Base-by-base conservation (phyloP, 2,329 filamentous ascomycete species). In the Elsinoe ampelina region DNA sequence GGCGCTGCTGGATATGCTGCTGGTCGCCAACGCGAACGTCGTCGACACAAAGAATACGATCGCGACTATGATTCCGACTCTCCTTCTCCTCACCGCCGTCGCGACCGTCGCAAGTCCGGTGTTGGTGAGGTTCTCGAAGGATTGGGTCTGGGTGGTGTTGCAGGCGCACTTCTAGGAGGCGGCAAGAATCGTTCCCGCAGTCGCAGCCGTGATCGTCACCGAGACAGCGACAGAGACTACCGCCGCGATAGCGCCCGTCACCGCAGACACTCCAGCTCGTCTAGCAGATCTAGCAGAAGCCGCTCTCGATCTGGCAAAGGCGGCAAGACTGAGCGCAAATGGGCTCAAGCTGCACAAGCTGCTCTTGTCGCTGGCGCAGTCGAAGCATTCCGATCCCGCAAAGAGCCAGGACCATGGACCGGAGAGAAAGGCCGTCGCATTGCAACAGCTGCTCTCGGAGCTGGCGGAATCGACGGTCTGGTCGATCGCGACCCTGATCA, bases 381-480 rank as follows among this genome's bases (percentile, higher is more conserved):
- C 56, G 91, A 96, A 71, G 92, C 92, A 41, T 95, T 95, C 78
- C 86, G 89, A 60, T 85, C 90, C 57, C 85, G 91, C 68, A 95
- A 92, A 66, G 87, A 93, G 61, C 87, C 89, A 2, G 92, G 92
- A 56, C 82, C 85, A 42, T 96, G 91, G 90, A 86, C 85, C 61
- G 92, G 91, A 36, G 86, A 88, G 61, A 96, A 96, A 73, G 89
- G 90, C 62, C 93, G 90, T 75, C 89, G 92, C 54, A 82, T 97
- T 59, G 80, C 95, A 50, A 96, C 92, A 19, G 91, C 90, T 48
- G 92, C 92, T 35, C 71, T 84, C 26, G 86, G 89, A 72, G 90
- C 92, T 59, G 92, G 88, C 63, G 87, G 89, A 58, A 86, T 95
- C 60, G 89, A 96, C 70, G 85, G 84, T 20, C 80, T 90, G 41